Percentiles rank a stretch among this genome's conserved stretches.
phyloP scores from a whole-genome alignment of 768 basidiomycete genomes.

The Pisolithus marmoratus region DNA sequence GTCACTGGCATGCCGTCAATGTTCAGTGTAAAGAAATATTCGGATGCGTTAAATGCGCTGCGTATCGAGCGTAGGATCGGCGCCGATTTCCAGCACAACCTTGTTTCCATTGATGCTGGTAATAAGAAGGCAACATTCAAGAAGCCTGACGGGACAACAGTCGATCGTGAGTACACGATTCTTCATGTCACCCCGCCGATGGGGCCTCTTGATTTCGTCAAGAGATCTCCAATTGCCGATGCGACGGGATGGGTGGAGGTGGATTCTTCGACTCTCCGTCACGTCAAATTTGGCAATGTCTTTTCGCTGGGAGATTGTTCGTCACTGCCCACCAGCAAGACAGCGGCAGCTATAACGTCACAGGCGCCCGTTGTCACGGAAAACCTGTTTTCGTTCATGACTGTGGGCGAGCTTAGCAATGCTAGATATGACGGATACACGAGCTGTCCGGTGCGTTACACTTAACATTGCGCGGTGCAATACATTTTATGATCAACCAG shows the following conservation, averaged over 20 bases:
- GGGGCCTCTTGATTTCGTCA: constrained; percentile 82
- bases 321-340: constrained; percentile 91
- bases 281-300: constrained; percentile 77
- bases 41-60: constrained; percentile 75
- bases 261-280: constrained; percentile 72
- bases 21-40: constrained; percentile 97
- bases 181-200: constrained; percentile 89
- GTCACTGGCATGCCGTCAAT: constrained; percentile 91
- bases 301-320: constrained; percentile 93
- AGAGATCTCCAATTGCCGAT: constrained; percentile 73
- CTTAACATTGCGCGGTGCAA: background rate
- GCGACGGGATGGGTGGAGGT: constrained; percentile 87
- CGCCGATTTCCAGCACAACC: constrained; percentile 79
- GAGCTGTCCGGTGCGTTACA: constrained; percentile 67
- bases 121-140: constrained; percentile 83
- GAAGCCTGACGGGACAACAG: constrained; percentile 60
- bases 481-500: constrained; percentile 30
- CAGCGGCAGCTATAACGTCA: constrained; percentile 87
- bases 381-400: constrained; percentile 74
- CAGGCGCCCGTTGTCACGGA: constrained; percentile 90
- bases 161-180: constrained; percentile 72
- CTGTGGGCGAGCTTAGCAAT: constrained; percentile 60
- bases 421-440: constrained; percentile 88
- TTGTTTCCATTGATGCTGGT: constrained; percentile 65
- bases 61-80: constrained; percentile 74